Evolutionary conservation across 495 filamentous ascomycete genomes (phyloP).

Genomic region (Tuber brumale): DNA sequence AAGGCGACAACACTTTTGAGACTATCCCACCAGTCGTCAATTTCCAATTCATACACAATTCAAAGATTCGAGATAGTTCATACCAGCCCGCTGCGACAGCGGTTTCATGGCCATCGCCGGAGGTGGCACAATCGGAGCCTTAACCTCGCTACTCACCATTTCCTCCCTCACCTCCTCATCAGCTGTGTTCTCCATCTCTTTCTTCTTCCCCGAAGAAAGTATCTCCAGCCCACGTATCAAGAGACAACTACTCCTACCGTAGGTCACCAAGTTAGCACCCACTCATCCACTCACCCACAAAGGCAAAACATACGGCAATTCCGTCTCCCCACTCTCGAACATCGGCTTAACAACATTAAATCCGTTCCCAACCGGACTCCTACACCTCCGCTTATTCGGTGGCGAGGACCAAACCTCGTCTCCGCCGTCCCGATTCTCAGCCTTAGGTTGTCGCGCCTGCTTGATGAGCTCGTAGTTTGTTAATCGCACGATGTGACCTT

Average conservation of each 20-base stretch:
- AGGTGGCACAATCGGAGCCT: slow-evolving; percentile 4
- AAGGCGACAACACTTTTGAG: not conserved
- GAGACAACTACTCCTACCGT: not conserved
- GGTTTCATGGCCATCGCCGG: not conserved
- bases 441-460: not conserved
- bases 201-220: not conserved
- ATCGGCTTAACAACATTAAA: not conserved
- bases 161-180: slow-evolving; percentile 9
- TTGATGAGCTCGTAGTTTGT: not conserved
- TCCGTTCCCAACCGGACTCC: not conserved
- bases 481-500: not conserved
- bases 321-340: not conserved
- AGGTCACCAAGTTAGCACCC: not conserved
- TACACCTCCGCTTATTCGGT: not conserved
- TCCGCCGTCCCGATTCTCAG: not conserved
- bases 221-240: not conserved
- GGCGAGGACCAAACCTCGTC: not conserved
- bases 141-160: slow-evolving; percentile 7
- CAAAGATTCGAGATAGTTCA: not conserved
- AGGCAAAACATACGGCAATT: not conserved
- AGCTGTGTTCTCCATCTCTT: not conserved
- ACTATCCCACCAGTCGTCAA: slow-evolving; percentile 4
- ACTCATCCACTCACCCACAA: not conserved
- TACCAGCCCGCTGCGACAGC: not conserved
- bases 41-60: not conserved